Evolutionary conservation across 768 basidiomycete genomes (phyloP).

Genomic region (Lyophyllum semitale): DNA sequence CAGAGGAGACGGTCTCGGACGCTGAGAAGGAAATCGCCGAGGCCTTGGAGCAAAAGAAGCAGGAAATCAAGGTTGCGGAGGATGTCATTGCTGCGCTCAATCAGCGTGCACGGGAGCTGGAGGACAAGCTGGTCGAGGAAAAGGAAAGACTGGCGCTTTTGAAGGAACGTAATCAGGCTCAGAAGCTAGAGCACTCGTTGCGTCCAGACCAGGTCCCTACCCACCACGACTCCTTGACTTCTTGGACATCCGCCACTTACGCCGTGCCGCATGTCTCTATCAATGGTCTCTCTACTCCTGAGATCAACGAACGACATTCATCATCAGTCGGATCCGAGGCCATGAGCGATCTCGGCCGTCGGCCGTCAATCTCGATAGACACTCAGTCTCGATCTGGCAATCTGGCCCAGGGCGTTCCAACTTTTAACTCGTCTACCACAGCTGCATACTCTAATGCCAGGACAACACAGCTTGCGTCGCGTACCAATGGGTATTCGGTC

Average conservation of each 20-base stretch:
- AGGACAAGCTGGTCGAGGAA: constrained; percentile 67
- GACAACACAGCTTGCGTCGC: constrained; percentile 19
- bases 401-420: constrained; percentile 31
- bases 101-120: constrained; percentile 70
- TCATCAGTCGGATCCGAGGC: constrained; percentile 8
- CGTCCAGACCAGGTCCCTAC: constrained; percentile 24
- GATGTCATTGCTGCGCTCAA: constrained; percentile 65
- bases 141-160: constrained; percentile 59
- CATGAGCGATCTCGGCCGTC: constrained; percentile 8
- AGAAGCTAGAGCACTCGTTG: constrained; percentile 43
- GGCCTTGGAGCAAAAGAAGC: constrained; percentile 56
- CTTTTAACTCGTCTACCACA: constrained; percentile 17
- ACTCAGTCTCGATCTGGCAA: constrained; percentile 23
- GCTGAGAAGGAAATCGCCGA: constrained; percentile 54
- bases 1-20: constrained; percentile 44
- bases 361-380: constrained; percentile 16
- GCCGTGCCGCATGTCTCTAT: constrained; percentile 2
- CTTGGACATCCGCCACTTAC: constrained; percentile 17
- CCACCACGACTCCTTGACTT: constrained; percentile 13
- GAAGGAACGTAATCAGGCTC: constrained; percentile 57
- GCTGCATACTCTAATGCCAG: constrained; percentile 8
- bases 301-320: constrained; percentile 10
- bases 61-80: constrained; percentile 66
- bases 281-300: constrained; percentile 18
- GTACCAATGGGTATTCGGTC: constrained; percentile 40